These are phyloP conservation scores for Acmispon strigosus DNA, from an alignment of 306 rosid species.

Conservation along the genomic window DNA sequence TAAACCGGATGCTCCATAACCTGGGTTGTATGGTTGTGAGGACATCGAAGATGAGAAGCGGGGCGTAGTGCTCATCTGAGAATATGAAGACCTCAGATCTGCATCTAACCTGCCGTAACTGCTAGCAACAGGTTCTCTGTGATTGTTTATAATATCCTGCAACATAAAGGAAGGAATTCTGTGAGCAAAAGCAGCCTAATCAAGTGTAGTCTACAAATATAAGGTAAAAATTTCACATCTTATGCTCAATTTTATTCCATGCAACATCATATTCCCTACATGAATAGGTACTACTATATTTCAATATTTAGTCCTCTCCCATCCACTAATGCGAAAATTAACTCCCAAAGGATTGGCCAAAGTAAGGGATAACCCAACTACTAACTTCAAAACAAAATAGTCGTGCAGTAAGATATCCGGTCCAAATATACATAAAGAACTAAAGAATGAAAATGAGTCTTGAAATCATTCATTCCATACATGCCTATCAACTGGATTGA, in stretches of 20 bases:
- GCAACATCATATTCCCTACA: neutral
- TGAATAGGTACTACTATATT: neutral
- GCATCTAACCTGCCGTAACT: conserved; percentile 60
- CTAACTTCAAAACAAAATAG: neutral
- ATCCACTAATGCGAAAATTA: neutral
- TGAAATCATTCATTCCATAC: neutral
- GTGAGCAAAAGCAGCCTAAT: conserved; percentile 14
- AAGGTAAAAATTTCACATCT: neutral
- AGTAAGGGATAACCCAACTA: neutral
- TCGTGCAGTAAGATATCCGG: neutral
- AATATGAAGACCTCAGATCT: conserved; percentile 56
- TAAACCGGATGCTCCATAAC: conserved; percentile 61
- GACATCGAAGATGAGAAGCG: conserved; percentile 57
- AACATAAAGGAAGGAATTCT: neutral
- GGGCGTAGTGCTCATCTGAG: conserved; percentile 54
- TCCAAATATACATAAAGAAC: neutral
- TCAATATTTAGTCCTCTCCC: too few species aligned
- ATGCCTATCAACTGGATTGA: neutral
- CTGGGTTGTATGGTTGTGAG: conserved; percentile 50
- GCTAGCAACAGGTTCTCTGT: conserved; percentile 47
- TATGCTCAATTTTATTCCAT: neutral
- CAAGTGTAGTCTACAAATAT: neutral
- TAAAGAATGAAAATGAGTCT: neutral
- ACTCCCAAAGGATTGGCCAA: neutral
- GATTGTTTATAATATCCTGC: conserved; percentile 70